Evolutionary conservation across 495 filamentous ascomycete genomes (phyloP).

Genomic region (Cudoniella acicularis): DNA sequence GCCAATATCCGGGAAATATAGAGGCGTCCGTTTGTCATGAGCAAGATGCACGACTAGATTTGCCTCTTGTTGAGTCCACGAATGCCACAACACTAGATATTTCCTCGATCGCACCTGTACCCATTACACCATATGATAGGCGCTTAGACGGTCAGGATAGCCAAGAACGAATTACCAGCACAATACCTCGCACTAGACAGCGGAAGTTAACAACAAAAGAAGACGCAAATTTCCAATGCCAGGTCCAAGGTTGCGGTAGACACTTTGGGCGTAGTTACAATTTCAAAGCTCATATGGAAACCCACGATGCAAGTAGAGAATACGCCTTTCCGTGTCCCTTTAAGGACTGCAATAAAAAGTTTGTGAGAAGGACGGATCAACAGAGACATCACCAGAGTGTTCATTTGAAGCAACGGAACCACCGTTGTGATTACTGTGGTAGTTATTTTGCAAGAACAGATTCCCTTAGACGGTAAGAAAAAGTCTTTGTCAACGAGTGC

Average conservation of each 20-base stretch:
- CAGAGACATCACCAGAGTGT: conserved; percentile 80
- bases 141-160: conserved; percentile 22
- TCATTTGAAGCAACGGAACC: conserved; percentile 70
- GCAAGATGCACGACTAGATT: conserved; percentile 31
- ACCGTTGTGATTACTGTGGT: conserved; percentile 68
- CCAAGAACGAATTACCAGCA: conserved; percentile 32
- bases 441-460: conserved; percentile 77
- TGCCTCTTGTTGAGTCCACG: conserved; percentile 46
- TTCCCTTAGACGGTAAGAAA: conserved; percentile 68
- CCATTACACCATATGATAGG: conserved; percentile 22
- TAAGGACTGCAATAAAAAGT: conserved; percentile 65
- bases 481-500: neutral
- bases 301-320: conserved; percentile 72
- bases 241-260: conserved; percentile 66
- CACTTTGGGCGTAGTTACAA: conserved; percentile 88
- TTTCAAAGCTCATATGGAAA: conserved; percentile 85
- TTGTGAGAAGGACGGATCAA: conserved; percentile 82
- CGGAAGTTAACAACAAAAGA: conserved; percentile 65
- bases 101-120: conserved; percentile 18
- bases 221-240: conserved; percentile 74
- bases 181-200: conserved; percentile 37
- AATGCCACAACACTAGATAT: conserved; percentile 21
- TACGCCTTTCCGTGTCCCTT: conserved; percentile 66
- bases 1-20: conserved; percentile 35
- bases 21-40: conserved; percentile 39